A percentile compares a stretch with the other conserved stretches of the same genome.
Evolutionary conservation across 495 filamentous ascomycete genomes (phyloP).

Genomic region (Neohortaea acidophila): DNA sequence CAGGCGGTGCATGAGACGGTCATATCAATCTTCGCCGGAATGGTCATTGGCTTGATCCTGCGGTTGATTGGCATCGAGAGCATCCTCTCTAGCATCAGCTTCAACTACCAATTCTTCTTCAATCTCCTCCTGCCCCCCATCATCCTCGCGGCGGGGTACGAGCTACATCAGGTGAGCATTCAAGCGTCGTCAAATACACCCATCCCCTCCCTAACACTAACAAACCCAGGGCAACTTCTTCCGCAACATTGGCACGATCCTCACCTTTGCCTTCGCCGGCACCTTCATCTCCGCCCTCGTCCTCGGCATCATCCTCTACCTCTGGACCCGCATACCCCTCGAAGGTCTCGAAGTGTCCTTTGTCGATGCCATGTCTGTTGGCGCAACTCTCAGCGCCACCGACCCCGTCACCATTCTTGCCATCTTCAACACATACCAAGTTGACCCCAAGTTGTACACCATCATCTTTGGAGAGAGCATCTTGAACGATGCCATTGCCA

Average conservation of each 20-base stretch:
- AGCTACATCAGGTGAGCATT: slow-evolving; percentile 66
- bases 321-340: slow-evolving; percentile 76
- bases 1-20: slow-evolving; percentile 97
- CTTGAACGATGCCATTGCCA: slow-evolving; percentile 92
- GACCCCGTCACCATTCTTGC: slow-evolving; percentile 95
- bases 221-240: slow-evolving; percentile 89
- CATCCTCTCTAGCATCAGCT: slow-evolving; percentile 77
- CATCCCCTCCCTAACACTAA: no score
- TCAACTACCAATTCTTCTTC: slow-evolving; percentile 98
- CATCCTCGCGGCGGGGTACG: slow-evolving; percentile 92
- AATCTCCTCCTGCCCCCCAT: slow-evolving; percentile 95
- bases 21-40: slow-evolving; percentile 93
- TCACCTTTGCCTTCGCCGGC: slow-evolving; percentile 96
- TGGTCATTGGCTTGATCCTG: slow-evolving; percentile 86
- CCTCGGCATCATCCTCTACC: slow-evolving; percentile 67
- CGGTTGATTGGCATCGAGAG: slow-evolving; percentile 61
- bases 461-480: slow-evolving; percentile 98
- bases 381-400: slow-evolving; percentile 88
- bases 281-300: slow-evolving; percentile 95
- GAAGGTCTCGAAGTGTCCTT: slow-evolving; percentile 75
- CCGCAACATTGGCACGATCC: slow-evolving; percentile 90
- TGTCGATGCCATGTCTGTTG: slow-evolving; percentile 88
- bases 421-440: slow-evolving; percentile 98
- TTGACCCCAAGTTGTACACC: slow-evolving; percentile 95
- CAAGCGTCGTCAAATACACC: no score